Base-by-base conservation (phyloP, 768 basidiomycete species). In the Psilocybe cyanescens region DNA sequence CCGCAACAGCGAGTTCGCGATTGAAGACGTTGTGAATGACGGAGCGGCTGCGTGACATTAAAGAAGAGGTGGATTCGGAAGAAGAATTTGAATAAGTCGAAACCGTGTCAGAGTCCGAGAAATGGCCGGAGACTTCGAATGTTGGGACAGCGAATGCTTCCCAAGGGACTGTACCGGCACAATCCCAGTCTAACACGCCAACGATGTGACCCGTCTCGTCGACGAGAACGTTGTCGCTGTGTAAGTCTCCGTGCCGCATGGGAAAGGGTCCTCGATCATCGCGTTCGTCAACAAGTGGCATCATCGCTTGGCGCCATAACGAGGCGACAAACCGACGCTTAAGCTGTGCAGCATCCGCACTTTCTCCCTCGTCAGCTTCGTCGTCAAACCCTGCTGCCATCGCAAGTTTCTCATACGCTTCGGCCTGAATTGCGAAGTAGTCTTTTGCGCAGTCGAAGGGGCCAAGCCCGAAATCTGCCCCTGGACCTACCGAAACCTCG, bases 111-210 rank as follows among this genome's bases (percentile, higher is more conserved):
- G 71, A 58, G 33, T 75, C 74, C 11, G 70, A 67, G 50, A 75
- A 76, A 53, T 78, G 74, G 2, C 77, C 78, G 2, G 76, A 77
- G 4, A 79, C 77, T 57, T 79, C 78, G 51, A 77, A 79, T 2
- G 76, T 78, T 9, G 77, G 76, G 8, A 78, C 77, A 9, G 77
- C 78, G 50, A 78, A 78, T 11, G 76, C 76, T 59, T 79, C 78
- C 78, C 78, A 79, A 9, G 78, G 78, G 11, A 79, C 78, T 2
- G 78, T 78, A 14, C 76, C 76, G 0, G 78, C 77, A 66, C 78
- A 78, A 53, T 79, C 78, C 78, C 78, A 79, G 57, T 79, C 78
- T 30, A 79, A 68, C 3, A 79, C 76, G 3, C 78, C 78, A 8
- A 78, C 71, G 51, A 79, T 78, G 63, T 79, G 76, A 8, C 78